Percentiles rank a stretch among this genome's conserved stretches.
Conservation (phyloP, 306 rosid genomes). For the Cicer chorassanicum region DNA sequence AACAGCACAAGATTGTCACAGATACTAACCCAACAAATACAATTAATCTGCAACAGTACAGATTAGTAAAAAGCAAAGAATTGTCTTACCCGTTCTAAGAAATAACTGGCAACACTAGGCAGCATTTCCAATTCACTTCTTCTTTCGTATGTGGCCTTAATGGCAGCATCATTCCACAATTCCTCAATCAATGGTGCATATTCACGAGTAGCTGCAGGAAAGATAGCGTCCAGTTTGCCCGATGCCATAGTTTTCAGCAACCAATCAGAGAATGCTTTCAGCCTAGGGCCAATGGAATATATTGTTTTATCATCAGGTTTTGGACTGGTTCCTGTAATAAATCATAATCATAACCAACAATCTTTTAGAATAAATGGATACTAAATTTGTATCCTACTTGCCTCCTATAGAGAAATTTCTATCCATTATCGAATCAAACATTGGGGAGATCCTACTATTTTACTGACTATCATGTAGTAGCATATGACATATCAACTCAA, state of each 20-base stretch:
- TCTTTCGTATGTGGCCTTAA: constrained; percentile 83
- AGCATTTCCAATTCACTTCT: constrained; percentile 90
- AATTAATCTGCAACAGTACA: constrained; percentile 38
- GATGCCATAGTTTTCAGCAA: constrained; percentile 94
- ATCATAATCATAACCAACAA: constrained; percentile 36
- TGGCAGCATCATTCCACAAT: constrained; percentile 89
- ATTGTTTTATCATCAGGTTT: constrained; percentile 53
- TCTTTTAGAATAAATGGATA: constrained; percentile 13
- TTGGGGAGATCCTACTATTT: constrained; percentile 33
- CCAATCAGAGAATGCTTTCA: constrained; percentile 97
- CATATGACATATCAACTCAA: not conserved
- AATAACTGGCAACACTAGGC: constrained; percentile 83
- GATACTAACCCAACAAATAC: constrained; percentile 2
- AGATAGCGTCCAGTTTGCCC: constrained; percentile 89
- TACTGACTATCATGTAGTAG: constrained; percentile 1
- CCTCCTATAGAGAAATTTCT: not conserved
- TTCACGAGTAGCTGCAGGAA: constrained; percentile 99
- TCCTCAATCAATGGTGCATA: constrained; percentile 94
- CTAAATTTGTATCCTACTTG: constrained; percentile 35
- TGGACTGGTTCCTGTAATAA: constrained; percentile 57
- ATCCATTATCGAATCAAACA: constrained; percentile 36
- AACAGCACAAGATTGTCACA: constrained; percentile 40
- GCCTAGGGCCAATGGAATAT: constrained; percentile 85
- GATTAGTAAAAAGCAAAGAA: constrained; percentile 22
- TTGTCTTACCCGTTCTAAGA: constrained; percentile 87